Evolutionary conservation across 148 eudicot species (phyloP).

Genomic region (Rhododendron henanense): DNA sequence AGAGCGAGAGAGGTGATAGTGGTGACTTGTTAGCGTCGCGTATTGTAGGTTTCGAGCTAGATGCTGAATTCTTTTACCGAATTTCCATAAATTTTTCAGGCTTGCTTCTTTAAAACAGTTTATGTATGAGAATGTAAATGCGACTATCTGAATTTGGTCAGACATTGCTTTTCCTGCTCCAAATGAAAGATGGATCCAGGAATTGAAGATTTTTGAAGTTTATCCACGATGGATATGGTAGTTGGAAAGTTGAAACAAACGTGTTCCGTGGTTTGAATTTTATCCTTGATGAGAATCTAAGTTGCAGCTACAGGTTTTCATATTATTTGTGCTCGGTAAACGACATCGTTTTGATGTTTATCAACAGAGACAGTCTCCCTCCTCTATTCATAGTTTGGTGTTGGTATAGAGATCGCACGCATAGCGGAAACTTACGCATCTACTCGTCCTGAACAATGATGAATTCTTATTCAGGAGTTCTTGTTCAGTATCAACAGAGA

Average conservation of each 20-base stretch:
- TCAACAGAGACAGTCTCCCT: background rate
- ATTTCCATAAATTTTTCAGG: background rate
- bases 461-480: too few relatives aligned
- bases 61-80: background rate
- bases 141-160: constrained; percentile 6
- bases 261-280: background rate
- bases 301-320: constrained; percentile 62
- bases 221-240: too few relatives aligned
- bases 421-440: too few relatives aligned
- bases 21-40: background rate
- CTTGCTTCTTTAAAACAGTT: background rate
- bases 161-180: background rate
- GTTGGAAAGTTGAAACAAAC: background rate
- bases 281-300: background rate
- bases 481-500: too few relatives aligned
- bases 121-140: constrained; percentile 25
- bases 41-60: constrained; percentile 15
- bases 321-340: background rate
- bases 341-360: background rate
- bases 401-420: background rate
- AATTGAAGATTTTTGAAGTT: background rate
- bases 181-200: background rate
- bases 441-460: too few relatives aligned
- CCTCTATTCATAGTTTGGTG: background rate
- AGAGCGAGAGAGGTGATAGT: background rate